Evolutionary conservation across 1,284 basidiomycete species (phyloP).

Genomic region (Ustilago vetiveriae): DNA sequence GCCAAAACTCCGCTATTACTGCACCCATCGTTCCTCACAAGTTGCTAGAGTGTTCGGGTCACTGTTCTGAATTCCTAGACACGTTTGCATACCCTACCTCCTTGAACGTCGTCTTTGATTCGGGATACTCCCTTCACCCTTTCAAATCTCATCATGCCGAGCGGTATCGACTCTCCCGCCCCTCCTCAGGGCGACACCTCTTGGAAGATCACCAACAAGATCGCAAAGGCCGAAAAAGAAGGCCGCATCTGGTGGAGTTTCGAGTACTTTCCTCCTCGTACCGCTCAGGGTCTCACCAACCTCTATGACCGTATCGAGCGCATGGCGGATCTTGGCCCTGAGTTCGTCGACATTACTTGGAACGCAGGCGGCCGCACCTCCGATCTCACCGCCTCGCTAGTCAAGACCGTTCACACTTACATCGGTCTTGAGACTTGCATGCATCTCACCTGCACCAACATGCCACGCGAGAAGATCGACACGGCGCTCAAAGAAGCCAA

Average conservation of each 20-base stretch:
- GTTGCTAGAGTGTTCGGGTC: conserved; percentile 35
- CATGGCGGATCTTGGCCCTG: conserved; percentile 93
- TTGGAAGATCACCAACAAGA: conserved; percentile 64
- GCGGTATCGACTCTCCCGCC: conserved; percentile 18
- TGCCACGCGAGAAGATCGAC: conserved; percentile 93
- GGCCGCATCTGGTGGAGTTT: conserved; percentile 72
- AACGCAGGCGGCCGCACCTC: conserved; percentile 91
- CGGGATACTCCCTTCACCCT: conserved; percentile 33
- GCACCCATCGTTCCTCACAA: conserved; percentile 2
- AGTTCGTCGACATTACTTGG: conserved; percentile 99
- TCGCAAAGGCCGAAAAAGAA: conserved; percentile 64
- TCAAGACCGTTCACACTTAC: conserved; percentile 76
- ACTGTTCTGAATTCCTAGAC: conserved; percentile 46
- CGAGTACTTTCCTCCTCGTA: conserved; percentile 94
- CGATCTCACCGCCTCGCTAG: conserved; percentile 75
- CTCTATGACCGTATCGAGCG: conserved; percentile 89
- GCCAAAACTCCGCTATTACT: neutral
- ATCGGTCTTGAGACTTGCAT: conserved; percentile 67
- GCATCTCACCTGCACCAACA: conserved; percentile 67
- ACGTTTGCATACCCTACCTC: conserved; percentile 16
- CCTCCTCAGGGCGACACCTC: conserved; percentile 46
- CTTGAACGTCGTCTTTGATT: conserved; percentile 34
- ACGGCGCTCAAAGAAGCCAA: conserved; percentile 92
- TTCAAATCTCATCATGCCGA: conserved; percentile 28
- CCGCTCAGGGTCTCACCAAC: conserved; percentile 77